Evolutionary conservation across 805 yeast genomes (phyloP).

Genomic region (Ogataea ganodermae): DNA sequence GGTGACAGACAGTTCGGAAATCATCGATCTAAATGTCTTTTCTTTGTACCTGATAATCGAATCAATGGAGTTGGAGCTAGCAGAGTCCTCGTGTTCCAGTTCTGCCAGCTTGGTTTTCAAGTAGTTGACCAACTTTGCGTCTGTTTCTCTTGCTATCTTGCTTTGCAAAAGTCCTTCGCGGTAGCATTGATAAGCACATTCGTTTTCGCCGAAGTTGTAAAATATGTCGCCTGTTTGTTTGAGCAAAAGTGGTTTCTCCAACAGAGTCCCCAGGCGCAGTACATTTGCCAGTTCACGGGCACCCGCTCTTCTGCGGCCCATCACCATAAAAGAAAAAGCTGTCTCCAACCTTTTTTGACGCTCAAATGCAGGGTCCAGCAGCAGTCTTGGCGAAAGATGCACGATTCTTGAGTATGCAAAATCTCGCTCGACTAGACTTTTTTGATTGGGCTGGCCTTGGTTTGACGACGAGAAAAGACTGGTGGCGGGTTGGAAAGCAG

Average conservation of each 20-base stretch:
- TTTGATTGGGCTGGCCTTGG: slow-evolving; percentile 19
- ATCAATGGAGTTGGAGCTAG: slow-evolving; percentile 18
- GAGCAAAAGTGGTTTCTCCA: slow-evolving; percentile 15
- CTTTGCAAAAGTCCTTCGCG: slow-evolving; percentile 21
- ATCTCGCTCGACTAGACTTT: slow-evolving; percentile 16
- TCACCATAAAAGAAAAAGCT: slow-evolving; percentile 21
- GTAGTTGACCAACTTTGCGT: slow-evolving; percentile 10
- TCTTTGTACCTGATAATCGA: slow-evolving; percentile 17
- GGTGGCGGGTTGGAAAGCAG: slow-evolving; percentile 21
- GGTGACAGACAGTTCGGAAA: slow-evolving; percentile 17
- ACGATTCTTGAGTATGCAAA: slow-evolving; percentile 18
- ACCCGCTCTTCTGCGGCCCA: slow-evolving; percentile 21
- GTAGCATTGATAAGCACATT: slow-evolving; percentile 19
- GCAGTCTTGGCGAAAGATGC: slow-evolving; percentile 7
- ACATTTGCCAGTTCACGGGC: slow-evolving; percentile 23
- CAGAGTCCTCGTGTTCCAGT: slow-evolving; percentile 11
- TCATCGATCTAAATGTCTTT: slow-evolving; percentile 18
- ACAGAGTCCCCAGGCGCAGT: slow-evolving; percentile 15
- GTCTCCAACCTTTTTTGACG: slow-evolving; percentile 13
- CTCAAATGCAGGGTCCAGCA: slow-evolving; percentile 17
- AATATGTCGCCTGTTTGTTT: slow-evolving; percentile 20
- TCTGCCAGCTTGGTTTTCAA: slow-evolving; percentile 14
- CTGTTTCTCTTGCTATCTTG: slow-evolving; percentile 15
- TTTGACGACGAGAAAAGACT: slow-evolving; percentile 22
- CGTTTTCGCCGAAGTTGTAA: slow-evolving; percentile 15